These are phyloP conservation scores for Fusarium globosum DNA, from an alignment of 2,329 filamentous ascomycete genomes.

Conservation along the genomic window DNA sequence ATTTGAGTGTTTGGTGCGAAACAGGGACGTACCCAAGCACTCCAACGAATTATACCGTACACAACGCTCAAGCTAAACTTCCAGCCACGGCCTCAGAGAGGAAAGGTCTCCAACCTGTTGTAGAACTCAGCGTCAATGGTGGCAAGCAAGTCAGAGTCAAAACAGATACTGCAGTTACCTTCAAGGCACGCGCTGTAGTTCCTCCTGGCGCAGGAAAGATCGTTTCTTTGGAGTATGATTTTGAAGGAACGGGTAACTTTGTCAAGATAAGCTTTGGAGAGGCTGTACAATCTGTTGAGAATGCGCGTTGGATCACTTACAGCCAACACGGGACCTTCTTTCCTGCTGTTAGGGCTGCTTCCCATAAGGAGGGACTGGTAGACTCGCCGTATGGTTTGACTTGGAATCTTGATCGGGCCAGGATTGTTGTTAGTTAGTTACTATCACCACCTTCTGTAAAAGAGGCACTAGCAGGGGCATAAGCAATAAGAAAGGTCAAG, in stretches of 20 bases:
- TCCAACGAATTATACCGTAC: background rate
- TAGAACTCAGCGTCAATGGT: too few species aligned
- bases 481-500: too few species aligned
- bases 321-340: too few species aligned
- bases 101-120: background rate
- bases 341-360: accelerated
- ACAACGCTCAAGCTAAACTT: accelerated
- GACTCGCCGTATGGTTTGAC: too few species aligned
- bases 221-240: background rate
- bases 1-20: background rate
- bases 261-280: accelerated
- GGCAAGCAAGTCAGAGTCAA: background rate
- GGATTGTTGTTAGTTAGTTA: accelerated
- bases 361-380: background rate
- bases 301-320: too few species aligned
- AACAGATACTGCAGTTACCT: too few species aligned
- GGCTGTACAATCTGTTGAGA: accelerated
- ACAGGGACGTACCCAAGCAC: accelerated
- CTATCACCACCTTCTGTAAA: too few species aligned
- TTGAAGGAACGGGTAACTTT: accelerated
- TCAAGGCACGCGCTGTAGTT: too few species aligned
- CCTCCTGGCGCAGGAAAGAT: accelerated
- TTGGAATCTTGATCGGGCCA: accelerated
- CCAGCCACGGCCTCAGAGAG: background rate
- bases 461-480: too few species aligned